Base-by-base conservation (phyloP, 805 yeast genomes). In the Starmerella asiatica region DNA sequence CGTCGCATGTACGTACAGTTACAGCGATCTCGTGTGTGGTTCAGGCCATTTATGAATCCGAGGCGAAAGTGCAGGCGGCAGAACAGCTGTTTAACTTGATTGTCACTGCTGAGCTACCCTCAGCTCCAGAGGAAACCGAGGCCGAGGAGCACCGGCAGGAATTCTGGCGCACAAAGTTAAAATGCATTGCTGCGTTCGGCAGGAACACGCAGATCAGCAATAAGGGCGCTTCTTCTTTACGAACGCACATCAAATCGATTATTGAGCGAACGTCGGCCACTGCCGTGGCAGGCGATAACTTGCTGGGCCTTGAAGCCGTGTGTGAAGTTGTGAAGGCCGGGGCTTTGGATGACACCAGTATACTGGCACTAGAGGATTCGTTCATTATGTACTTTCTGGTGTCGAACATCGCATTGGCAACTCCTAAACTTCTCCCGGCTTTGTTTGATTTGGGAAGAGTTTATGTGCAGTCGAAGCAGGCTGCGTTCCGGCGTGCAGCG, bases 151-250 rank as follows among this genome's bases (percentile, higher is more conserved):
- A 45, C 5, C 62, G 63, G 24, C 23, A 20, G 16, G 34, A 32
- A 20, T 47, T 58, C 3, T 74, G 70, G 1, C 53, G 66, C 2
- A 76, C 85, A 19, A 57, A 81, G 34, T 56, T 82, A 20, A 60
- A 70, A 12, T 79, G 84, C 52, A 56, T 84, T 0, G 67, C 68
- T n/a, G 81, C 78, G 38, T 61, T 83, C 3, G 91, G 84, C 0
- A 77, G 75, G 40, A 83, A 85, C 0, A 57, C 79, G 52, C 71
- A 72, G 36, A 57, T 70, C 2, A 7, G 9, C 7, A 7, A 7
- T 23, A 7, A 7, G 11, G 11, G 26, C 11, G 26, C 11, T 83
- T 11, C 26, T 7, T 7, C 26, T 7, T 7, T 23, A 11, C 26
- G 26, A 7, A 23, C 26, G 7, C 26, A 23, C 11, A 23, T 23